A percentile compares a stretch with the other conserved stretches of the same genome.
These are phyloP conservation scores for Croton setiger DNA, from an alignment of 441 rosid species.

Conservation along the genomic window DNA sequence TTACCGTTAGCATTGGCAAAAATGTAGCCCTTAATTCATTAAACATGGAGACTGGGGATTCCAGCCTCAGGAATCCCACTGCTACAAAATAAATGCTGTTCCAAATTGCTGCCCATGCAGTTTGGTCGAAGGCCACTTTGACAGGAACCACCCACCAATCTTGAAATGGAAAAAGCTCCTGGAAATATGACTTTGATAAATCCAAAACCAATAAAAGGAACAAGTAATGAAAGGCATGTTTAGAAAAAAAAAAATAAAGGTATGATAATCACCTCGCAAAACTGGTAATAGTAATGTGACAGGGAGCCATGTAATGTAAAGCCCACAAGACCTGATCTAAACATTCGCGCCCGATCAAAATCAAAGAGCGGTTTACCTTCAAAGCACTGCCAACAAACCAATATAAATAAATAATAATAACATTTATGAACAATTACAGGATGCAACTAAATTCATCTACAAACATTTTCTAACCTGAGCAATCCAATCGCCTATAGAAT, in stretches of 20 bases:
- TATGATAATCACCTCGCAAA: slow-evolving; percentile 62
- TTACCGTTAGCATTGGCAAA: slow-evolving; percentile 80
- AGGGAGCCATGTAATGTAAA: slow-evolving; percentile 89
- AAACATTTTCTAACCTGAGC: slow-evolving; percentile 62
- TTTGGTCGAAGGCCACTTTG: slow-evolving; percentile 84
- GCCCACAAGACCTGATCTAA: slow-evolving; percentile 96
- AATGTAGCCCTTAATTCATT: slow-evolving; percentile 71
- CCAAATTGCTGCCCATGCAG: slow-evolving; percentile 87
- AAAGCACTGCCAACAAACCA: slow-evolving; percentile 45
- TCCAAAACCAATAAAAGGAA: background rate
- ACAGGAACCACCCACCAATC: slow-evolving; percentile 98
- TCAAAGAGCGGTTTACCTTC: slow-evolving; percentile 94
- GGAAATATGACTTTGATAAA: slow-evolving; percentile 2
- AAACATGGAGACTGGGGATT: slow-evolving; percentile 60
- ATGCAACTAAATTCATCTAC: slow-evolving; percentile 2
- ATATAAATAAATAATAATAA: background rate
- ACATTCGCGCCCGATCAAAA: slow-evolving; percentile 67
- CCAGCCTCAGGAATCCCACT: slow-evolving; percentile 72
- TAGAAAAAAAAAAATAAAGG: background rate
- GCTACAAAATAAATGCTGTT: slow-evolving; percentile 72
- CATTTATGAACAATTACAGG: slow-evolving; percentile 5
- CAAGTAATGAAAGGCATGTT: background rate
- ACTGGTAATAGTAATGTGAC: slow-evolving; percentile 90
- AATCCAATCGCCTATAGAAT: slow-evolving; percentile 95
- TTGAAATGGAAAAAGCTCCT: slow-evolving; percentile 76